Evolutionary conservation across 2,329 filamentous ascomycete genomes (phyloP), one percentile per base, ranked within the genome.

Genomic region (Trichoderma guizhouense): DNA sequence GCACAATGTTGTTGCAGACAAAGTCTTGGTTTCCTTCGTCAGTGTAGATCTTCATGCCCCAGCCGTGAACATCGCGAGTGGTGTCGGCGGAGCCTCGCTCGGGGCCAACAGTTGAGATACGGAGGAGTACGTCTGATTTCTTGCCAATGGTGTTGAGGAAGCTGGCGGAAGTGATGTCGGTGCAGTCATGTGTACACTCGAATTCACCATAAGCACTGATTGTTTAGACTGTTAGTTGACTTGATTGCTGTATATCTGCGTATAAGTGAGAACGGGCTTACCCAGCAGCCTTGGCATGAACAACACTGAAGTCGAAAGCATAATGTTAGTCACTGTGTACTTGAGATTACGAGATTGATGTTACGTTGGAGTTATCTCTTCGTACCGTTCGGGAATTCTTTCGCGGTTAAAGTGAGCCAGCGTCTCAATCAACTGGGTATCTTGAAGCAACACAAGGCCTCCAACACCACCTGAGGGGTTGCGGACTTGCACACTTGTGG

Each of bases 51-150:
- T 80, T 80, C 65, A 78, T 73, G 1, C 90, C 90, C 76, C 92
- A 92, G 0, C 91, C 91, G 73, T 90, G 89, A 0, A 92, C 89
- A 82, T 93, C 91, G 39, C 91, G 86, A 15, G 87, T 89, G 0
- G 89, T 89, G 74, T 93, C 91, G 3, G 89, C 86, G 73, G 88
- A 90, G 28, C 91, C 91, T 30, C 87, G 84, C 61, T 87, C 90
- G 5, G 89, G 89, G 15, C 89, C 88, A n/a, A 93, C 91, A 4
- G 91, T 93, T 0, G 89, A 92, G 76, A 93, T 90, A 24, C 91
- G 88, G n/a, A 89, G 82, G 66, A 92, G 91, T 1, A 89, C 82
- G 0, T 88, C 81, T 36, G 79, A 79, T 77, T 86, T 88, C 74
- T 87, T 89, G 0, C 87, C 87, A n/a, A 86, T 78, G 1, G 78